A percentile compares a stretch with the other conserved stretches of the same genome.
Evolutionary conservation across 371 early-diverging fungal genomes (phyloP).

Genomic region (Rhizomucor miehei): DNA sequence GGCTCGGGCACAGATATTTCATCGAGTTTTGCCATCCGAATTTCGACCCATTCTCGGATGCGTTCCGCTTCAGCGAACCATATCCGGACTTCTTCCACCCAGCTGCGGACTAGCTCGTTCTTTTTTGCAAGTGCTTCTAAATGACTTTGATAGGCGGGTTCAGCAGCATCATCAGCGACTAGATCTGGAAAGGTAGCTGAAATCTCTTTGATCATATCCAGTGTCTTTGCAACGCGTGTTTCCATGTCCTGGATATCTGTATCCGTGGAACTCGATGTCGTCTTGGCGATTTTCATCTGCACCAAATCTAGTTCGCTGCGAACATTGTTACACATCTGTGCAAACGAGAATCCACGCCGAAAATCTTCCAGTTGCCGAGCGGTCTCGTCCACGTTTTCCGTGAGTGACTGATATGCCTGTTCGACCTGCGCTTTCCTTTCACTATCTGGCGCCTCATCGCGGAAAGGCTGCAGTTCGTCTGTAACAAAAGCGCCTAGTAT

Average conservation of each 20-base stretch:
- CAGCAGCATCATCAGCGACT: constrained; percentile 4
- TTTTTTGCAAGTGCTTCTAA: constrained; percentile 30
- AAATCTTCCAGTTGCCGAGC: constrained; percentile 21
- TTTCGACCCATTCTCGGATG: constrained; percentile 45
- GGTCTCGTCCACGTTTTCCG: constrained; percentile 21
- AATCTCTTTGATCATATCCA: constrained; percentile 19
- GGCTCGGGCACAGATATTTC: constrained; percentile 27
- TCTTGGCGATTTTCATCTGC: constrained; percentile 40
- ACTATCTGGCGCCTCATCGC: constrained; percentile 15
- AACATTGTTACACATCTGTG: constrained; percentile 24
- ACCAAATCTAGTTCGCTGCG: constrained; percentile 46
- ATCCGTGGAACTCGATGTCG: constrained; percentile 26
- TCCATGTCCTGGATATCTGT: constrained; percentile 41
- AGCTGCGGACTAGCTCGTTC: constrained; percentile 32
- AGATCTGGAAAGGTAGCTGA: constrained; percentile 25
- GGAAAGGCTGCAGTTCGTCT: constrained; percentile 18
- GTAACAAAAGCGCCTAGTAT: constrained; percentile 26
- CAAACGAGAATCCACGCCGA: constrained; percentile 31
- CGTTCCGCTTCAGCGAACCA: constrained; percentile 51
- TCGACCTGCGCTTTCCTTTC: constrained; percentile 18
- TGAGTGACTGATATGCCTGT: constrained; percentile 13
- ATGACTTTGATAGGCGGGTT: constrained; percentile 23
- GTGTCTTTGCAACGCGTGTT: constrained; percentile 26
- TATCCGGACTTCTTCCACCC: constrained; percentile 50
- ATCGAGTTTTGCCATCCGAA: constrained; percentile 38